Base-by-base conservation (phyloP, 352 stramenopile species). In the Phytophthora sp. region DNA sequence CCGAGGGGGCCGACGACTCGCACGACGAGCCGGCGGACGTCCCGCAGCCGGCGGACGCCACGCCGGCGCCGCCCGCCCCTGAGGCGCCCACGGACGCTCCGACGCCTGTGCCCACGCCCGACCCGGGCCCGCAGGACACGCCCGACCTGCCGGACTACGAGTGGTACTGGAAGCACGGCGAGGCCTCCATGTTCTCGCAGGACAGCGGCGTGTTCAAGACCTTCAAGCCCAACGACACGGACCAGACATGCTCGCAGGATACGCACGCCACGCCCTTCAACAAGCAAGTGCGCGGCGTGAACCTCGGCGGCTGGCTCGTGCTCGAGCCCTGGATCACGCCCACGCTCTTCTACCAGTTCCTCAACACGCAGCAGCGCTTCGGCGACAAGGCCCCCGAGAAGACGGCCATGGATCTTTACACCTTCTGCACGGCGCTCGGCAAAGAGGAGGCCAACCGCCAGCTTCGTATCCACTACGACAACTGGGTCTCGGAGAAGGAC, bases 281-380 rank as follows among this genome's bases (percentile, higher is more conserved):
- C 49, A 58, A 54, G 15, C 69, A 73, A 32, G 64, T 98, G 49
- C 90, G 93, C 28, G 94, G 95, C 20, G 93, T 95, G 15, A 98
- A 98, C 68, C 76, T 99, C 5, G 96, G 96, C 28, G 94, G 95
- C 15, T 99, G 92, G 92, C 88, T 99, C 66, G 96, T 99, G n/a
- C 75, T 99, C 23, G 96, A 99, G 77, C 92, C 94, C 15, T 99
- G 95, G 95, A 96, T 99, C 69, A 98, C 94, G 21, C 96, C 96
- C 23, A 89, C 79, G 58, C 70, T 99, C 20, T 99, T 99, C 72
- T 98, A 98, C 78, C 95, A 99, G 69, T 98, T 98, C 76, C 69
- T 99, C 3, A 74, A 65, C 53, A 91, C 80, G 0, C 77, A 91
- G 52, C 79, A 93, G 50, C 71, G 69, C 18, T 89, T 77, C 52